Base-by-base conservation (phyloP, 441 rosid genomes). In the Bocquillonia castaneifolia region DNA sequence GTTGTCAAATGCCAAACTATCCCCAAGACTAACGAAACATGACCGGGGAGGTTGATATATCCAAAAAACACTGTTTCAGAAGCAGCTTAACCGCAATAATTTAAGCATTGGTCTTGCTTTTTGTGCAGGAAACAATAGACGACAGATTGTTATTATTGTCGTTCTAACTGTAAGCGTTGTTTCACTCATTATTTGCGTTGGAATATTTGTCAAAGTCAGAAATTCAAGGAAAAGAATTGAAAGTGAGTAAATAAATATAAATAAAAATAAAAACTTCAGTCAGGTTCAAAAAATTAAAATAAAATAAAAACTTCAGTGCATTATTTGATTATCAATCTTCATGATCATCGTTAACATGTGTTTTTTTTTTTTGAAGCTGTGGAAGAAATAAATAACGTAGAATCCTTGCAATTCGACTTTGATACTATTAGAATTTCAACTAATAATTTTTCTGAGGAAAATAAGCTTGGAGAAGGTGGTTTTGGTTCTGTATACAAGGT, bases 91-190 rank as follows among this genome's bases (percentile, higher is more conserved):
- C n/a, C n/a, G n/a, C n/a, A n/a, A n/a, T n/a, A n/a, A n/a, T n/a
- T n/a, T n/a, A n/a, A n/a, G n/a, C n/a, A n/a, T n/a, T n/a, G n/a
- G n/a, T n/a, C n/a, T n/a, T n/a, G n/a, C n/a, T n/a, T n/a, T n/a
- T n/a, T n/a, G n/a, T n/a, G n/a, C 78, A 82, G 89, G 77, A 45
- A 73, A 69, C 23, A 67, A 68, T 51, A 22, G 79, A 29, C 69
- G 58, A 37, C 53, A 61, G 3, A 26, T 76, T 42, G 53, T 77
- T 7, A 70, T 71, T 15, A 66, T 79, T 34, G 67, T 76, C 23
- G 70, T 75, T 45, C 58, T 83, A 2, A 57, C 55, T 42, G 78
- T 66, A 57, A 63, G 63, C 45, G 61, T 59, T 72, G 18, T 52
- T 25, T 37, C 77, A 50, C 32, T 85, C 12, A 50, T 66, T 2